phyloP scores from a whole-genome alignment of 2,329 filamentous ascomycete genomes.

The Drechslerella stenobrocha region DNA sequence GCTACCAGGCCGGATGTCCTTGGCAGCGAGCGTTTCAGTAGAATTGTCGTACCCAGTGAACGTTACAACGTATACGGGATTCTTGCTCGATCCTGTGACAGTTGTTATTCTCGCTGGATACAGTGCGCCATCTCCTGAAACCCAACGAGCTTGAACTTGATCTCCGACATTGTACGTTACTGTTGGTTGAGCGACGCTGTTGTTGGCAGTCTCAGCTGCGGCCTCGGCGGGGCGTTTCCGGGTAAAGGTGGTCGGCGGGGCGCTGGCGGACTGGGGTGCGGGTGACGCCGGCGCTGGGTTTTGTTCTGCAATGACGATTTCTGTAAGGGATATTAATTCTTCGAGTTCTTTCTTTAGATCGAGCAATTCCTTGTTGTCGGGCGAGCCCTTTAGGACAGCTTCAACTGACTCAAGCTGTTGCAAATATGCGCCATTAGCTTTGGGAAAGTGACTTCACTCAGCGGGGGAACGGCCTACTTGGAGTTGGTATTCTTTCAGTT shows the following conservation, averaged over 20 bases:
- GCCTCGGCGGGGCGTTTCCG: conserved; percentile 55
- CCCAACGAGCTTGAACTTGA: conserved; percentile 85
- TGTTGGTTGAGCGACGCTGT: conserved; percentile 61
- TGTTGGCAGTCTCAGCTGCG: conserved; percentile 55
- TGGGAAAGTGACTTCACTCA: conserved; percentile 10
- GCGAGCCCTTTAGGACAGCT: conserved; percentile 75
- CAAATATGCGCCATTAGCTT: conserved; percentile 27
- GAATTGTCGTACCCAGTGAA: conserved; percentile 84
- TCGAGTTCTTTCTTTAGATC: conserved; percentile 78
- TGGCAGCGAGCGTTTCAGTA: conserved; percentile 76
- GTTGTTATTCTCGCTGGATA: conserved; percentile 92
- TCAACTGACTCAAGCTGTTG: conserved; percentile 74
- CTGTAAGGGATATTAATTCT: conserved; percentile 75
- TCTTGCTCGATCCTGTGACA: conserved; percentile 86
- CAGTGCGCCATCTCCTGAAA: conserved; percentile 82
- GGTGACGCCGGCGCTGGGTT: conserved; percentile 63
- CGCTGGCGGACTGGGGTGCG: conserved; percentile 54
- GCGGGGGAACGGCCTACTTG: conserved; percentile 57
- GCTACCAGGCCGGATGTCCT: conserved; percentile 75
- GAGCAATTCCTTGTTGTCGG: conserved; percentile 76
- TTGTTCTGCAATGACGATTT: conserved; percentile 79
- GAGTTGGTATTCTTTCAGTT: conserved; percentile 65
- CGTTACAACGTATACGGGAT: conserved; percentile 89
- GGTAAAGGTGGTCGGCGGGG: conserved; percentile 40
- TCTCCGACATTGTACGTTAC: conserved; percentile 70